Base-by-base conservation (phyloP, 75 land plant species). In the Adiantum capillusveneris region DNA sequence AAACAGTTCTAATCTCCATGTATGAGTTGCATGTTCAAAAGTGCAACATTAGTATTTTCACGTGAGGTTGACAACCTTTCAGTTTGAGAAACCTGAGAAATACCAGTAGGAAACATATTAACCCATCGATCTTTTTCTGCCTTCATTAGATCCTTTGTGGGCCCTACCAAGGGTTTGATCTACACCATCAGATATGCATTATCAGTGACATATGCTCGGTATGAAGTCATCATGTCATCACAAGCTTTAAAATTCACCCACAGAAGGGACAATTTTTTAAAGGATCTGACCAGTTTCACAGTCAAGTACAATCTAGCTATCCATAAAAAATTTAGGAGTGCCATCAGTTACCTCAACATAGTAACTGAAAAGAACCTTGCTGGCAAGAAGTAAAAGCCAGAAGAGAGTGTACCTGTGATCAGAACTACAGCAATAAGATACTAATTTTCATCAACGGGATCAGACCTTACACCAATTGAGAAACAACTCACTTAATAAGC, bases 291-390 rank as follows among this genome's bases (percentile, higher is more conserved):
- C n/a, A n/a, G n/a, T n/a, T n/a, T n/a, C n/a, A n/a, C n/a, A n/a
- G n/a, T n/a, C n/a, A n/a, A n/a, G n/a, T n/a, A n/a, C n/a, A n/a
- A n/a, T n/a, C n/a, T n/a, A n/a, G n/a, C n/a, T n/a, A n/a, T n/a
- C n/a, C n/a, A n/a, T n/a, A n/a, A n/a, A n/a, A n/a, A n/a, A n/a
- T n/a, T n/a, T n/a, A n/a, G n/a, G n/a, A n/a, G n/a, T n/a, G n/a
- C n/a, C n/a, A n/a, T n/a, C n/a, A n/a, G n/a, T n/a, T 42, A 69
- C 71, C 71, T 69, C 64, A n/a, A 69, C 41, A 42, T 28, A 69
- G 58, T 61, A 69, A 41, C 71, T 69, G 64, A 69, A 69, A 13
- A 54, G 37, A 43, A 69, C 43, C 65, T 69, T 69, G 65, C 65
- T 52, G 20, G 65, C 37, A 41, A 69, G 28, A 11, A 69, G 65